Conservation (phyloP, 331 rosid genomes). For the Malus hybrid region DNA sequence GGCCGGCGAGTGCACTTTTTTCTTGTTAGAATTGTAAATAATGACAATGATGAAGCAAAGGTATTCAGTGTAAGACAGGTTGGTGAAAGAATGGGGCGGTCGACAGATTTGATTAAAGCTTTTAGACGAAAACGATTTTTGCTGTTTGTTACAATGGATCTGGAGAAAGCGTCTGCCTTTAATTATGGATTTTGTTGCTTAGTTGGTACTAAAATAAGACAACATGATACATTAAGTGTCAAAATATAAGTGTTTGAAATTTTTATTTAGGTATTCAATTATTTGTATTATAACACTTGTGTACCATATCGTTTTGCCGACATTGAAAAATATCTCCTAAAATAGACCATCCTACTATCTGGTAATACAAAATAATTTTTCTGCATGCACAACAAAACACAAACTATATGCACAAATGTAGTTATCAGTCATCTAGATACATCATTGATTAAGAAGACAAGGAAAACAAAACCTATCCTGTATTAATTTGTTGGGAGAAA, state of each 20-base stretch:
- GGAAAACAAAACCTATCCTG: neutral
- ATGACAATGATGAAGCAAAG: neutral
- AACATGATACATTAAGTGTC: neutral
- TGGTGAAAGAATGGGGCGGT: conserved; percentile 38
- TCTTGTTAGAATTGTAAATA: neutral
- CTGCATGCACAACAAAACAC: neutral
- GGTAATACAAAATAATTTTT: conserved; percentile 2
- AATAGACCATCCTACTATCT: neutral
- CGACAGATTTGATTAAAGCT: conserved; percentile 19
- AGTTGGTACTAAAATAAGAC: conserved; percentile 36
- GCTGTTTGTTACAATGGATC: conserved; percentile 23
- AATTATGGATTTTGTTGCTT: conserved; percentile 19
- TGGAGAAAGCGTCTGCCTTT: conserved; percentile 24
- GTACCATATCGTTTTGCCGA: too few relatives aligned
- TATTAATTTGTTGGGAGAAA: neutral
- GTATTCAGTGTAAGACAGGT: conserved; percentile 35
- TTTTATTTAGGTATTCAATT: too few relatives aligned
- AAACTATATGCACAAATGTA: neutral
- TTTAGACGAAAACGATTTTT: conserved; percentile 24
- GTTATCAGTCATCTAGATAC: neutral
- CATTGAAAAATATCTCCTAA: too few relatives aligned
- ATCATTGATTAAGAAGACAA: neutral
- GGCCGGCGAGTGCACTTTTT: neutral
- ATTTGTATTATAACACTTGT: too few relatives aligned
- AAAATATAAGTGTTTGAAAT: too few relatives aligned